Evolutionary conservation across 2,329 filamentous ascomycete species (phyloP).

Genomic region (Shiraia bambusicola): DNA sequence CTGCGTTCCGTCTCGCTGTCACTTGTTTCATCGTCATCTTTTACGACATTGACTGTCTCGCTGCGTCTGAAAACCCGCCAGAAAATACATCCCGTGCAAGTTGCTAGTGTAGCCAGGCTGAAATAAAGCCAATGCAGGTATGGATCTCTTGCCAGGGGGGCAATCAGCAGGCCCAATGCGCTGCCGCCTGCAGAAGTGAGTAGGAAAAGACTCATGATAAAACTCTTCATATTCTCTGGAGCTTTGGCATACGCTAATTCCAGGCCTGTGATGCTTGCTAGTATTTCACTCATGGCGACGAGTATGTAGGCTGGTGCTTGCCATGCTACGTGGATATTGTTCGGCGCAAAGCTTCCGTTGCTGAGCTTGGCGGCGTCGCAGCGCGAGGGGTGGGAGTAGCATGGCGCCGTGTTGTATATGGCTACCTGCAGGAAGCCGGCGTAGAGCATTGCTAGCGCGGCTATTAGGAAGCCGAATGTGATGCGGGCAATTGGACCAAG

Average conservation of each 20-base stretch:
- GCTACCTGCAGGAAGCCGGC: constrained; percentile 59
- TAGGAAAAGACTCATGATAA: constrained; percentile 59
- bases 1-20: neutral
- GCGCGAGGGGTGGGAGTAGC: constrained; percentile 49
- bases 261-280: constrained; percentile 51
- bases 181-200: constrained; percentile 62
- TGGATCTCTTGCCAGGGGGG: constrained; percentile 63
- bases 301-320: constrained; percentile 51
- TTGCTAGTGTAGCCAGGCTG: constrained; percentile 55
- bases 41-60: neutral
- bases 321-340: constrained; percentile 49
- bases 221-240: constrained; percentile 50
- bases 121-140: constrained; percentile 68
- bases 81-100: constrained; percentile 55
- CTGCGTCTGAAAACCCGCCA: constrained; percentile 52
- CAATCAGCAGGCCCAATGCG: constrained; percentile 62
- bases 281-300: constrained; percentile 49
- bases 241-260: constrained; percentile 53
- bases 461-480: constrained; percentile 55
- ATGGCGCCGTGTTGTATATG: constrained; percentile 57
- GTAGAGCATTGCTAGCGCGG: constrained; percentile 57
- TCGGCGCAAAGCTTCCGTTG: constrained; percentile 39
- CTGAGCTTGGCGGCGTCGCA: constrained; percentile 41
- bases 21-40: neutral
- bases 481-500: constrained; percentile 56